A percentile compares a stretch with the other conserved stretches of the same genome.
Conservation (phyloP, 83 land plant species). For the Picea abies region DNA sequence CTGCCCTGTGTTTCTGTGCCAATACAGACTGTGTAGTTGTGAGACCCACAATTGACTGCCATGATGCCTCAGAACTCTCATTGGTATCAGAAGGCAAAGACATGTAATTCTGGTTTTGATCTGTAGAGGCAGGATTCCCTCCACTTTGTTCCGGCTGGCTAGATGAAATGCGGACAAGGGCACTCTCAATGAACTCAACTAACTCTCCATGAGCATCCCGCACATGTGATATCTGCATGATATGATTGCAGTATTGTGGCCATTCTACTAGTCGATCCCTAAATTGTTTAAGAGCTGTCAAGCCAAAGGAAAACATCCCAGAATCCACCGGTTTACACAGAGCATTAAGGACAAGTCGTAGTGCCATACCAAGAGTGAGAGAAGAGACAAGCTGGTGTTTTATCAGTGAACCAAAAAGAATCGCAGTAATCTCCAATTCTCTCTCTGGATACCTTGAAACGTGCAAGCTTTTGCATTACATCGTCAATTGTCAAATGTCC, state of each 20-base stretch:
- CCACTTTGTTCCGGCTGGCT: conserved; percentile 49
- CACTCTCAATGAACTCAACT: conserved; percentile 72
- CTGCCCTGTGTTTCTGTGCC: no score
- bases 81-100: conserved; percentile 19
- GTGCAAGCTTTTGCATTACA: no score
- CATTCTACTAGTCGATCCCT: no score
- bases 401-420: no score
- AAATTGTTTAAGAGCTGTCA: conserved; percentile 82
- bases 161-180: conserved; percentile 59
- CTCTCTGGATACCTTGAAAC: no score
- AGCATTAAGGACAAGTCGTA: conserved; percentile 82
- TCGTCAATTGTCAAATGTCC: no score
- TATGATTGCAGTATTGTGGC: conserved; percentile 95
- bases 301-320: conserved; percentile 94
- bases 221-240: conserved; percentile 91
- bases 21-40: no score
- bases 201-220: conserved; percentile 76
- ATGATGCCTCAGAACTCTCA: conserved; percentile 30
- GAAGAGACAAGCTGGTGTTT: conserved; percentile 87
- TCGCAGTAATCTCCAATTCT: no score
- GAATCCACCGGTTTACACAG: conserved; percentile 88
- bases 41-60: conserved; percentile 29
- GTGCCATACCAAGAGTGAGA: conserved; percentile 86
- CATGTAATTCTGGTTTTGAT: conserved; percentile 25
- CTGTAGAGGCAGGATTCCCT: conserved; percentile 13